These are phyloP conservation scores for Bryoerythrophyllum caledonicum DNA, from an alignment of 225 moss, liverwort and hornwort genomes.

Conservation along the genomic window DNA sequence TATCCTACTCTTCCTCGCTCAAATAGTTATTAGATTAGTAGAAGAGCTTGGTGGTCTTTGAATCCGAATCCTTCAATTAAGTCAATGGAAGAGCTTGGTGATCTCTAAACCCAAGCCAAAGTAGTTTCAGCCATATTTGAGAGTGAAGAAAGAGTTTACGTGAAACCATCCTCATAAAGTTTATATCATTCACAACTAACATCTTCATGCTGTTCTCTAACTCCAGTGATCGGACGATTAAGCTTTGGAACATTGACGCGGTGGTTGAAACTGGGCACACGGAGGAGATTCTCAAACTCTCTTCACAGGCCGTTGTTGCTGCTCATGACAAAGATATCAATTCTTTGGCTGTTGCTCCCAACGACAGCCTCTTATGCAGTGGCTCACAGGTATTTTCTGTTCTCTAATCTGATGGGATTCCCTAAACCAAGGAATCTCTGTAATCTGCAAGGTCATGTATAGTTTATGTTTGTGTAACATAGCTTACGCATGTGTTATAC, in stretches of 20 bases:
- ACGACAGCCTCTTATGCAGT: conserved; percentile 94
- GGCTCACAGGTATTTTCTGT: conserved; percentile 85
- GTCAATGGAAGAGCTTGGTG: too few relatives aligned
- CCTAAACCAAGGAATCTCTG: not conserved
- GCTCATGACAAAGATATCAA: conserved; percentile 98
- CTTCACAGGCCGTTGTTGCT: conserved; percentile 82
- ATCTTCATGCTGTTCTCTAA: not conserved
- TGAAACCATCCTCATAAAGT: not conserved
- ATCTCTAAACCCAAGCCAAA: too few relatives aligned
- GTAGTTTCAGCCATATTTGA: too few relatives aligned
- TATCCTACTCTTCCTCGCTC: too few relatives aligned
- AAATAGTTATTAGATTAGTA: too few relatives aligned
- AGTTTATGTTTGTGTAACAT: not conserved
- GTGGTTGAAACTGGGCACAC: conserved; percentile 38
- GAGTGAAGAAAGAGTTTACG: too few relatives aligned
- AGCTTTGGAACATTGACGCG: conserved; percentile 74
- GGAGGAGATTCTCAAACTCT: conserved; percentile 51
- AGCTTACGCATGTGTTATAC: too few relatives aligned
- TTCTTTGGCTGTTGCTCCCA: conserved; percentile 90
- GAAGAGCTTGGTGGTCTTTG: too few relatives aligned
- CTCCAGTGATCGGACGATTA: conserved; percentile 80
- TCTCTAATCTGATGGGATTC: not conserved
- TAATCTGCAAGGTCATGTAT: not conserved
- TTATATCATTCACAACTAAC: conserved; percentile 1
- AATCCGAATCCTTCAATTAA: too few relatives aligned